Conservation (phyloP, 2,329 filamentous ascomycete genomes). For the Colletotrichum siamense region DNA sequence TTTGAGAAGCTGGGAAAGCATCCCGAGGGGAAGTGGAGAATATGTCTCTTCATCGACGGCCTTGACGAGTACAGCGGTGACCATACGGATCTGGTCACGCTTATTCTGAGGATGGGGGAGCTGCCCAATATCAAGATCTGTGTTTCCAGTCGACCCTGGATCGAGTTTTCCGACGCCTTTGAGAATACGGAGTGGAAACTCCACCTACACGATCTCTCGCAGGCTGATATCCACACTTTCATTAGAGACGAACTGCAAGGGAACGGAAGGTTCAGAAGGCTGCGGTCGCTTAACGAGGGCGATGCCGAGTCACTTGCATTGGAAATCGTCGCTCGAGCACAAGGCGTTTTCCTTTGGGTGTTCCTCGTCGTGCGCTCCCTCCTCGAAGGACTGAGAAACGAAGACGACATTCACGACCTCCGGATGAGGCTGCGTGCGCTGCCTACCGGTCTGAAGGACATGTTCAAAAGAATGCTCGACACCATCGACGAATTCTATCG, state of each 20-base stretch:
- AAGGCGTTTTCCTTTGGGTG: neutral
- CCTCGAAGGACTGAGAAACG: neutral
- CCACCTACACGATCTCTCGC: neutral
- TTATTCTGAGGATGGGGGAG: too few relatives aligned
- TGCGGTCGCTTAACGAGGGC: too few relatives aligned
- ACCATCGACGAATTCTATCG: neutral
- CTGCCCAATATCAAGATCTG: neutral
- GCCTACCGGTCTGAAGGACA: neutral
- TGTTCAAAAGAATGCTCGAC: neutral
- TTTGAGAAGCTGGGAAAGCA: too few relatives aligned
- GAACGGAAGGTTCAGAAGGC: too few relatives aligned
- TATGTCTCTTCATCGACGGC: conserved; percentile 15
- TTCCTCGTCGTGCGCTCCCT: neutral
- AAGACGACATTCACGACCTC: neutral
- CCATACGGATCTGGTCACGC: too few relatives aligned
- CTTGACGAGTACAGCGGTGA: neutral
- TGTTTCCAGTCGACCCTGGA: neutral
- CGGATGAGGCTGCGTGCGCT: neutral
- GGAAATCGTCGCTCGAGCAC: neutral
- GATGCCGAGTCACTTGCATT: neutral
- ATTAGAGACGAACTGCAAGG: neutral
- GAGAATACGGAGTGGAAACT: neutral
- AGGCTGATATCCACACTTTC: neutral
- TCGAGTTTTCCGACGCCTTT: neutral
- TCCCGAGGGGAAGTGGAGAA: neutral